Percentiles rank a stretch among this genome's conserved stretches.
Conservation (phyloP, 1,284 basidiomycete species). For the Schizopora paradoxa region DNA sequence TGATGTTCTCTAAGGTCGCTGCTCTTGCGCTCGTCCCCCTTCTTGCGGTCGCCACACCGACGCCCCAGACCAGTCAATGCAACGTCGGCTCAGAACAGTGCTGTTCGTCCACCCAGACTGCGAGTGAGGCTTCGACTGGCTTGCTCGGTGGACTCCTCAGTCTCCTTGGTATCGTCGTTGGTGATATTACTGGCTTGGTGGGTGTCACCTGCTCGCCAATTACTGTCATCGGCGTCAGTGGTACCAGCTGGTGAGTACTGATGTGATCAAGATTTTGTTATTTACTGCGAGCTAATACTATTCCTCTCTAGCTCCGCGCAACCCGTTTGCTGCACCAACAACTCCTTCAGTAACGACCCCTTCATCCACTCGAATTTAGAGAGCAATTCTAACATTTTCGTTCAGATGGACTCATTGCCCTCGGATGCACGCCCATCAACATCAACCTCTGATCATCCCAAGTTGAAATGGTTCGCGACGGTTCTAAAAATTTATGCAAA, state of each 20-base stretch:
- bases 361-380: not conserved
- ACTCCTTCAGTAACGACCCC: slow-evolving; percentile 29
- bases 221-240: slow-evolving; percentile 22
- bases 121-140: not conserved
- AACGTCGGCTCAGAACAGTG: slow-evolving; percentile 13
- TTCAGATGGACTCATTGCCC: slow-evolving; percentile 19
- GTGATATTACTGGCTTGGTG: slow-evolving; percentile 17
- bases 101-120: slow-evolving; percentile 6
- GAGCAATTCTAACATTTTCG: not conserved
- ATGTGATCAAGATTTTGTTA: too few species aligned
- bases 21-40: slow-evolving; percentile 1
- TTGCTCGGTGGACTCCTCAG: slow-evolving; percentile 1
- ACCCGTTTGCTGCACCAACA: slow-evolving; percentile 36
- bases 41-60: slow-evolving; percentile 8
- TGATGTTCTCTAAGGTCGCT: not conserved
- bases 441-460: slow-evolving; percentile 19
- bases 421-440: slow-evolving; percentile 23
- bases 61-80: slow-evolving; percentile 11
- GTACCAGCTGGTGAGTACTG: slow-evolving; percentile 20
- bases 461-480: too few species aligned
- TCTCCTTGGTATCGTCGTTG: slow-evolving; percentile 16
- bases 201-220: slow-evolving; percentile 20
- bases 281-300: too few species aligned
- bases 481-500: too few species aligned
- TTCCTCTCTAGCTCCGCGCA: slow-evolving; percentile 22